A percentile compares a stretch with the other conserved stretches of the same genome.
Evolutionary conservation across 2,329 filamentous ascomycete species (phyloP).

Genomic region (Colletotrichum sp.): DNA sequence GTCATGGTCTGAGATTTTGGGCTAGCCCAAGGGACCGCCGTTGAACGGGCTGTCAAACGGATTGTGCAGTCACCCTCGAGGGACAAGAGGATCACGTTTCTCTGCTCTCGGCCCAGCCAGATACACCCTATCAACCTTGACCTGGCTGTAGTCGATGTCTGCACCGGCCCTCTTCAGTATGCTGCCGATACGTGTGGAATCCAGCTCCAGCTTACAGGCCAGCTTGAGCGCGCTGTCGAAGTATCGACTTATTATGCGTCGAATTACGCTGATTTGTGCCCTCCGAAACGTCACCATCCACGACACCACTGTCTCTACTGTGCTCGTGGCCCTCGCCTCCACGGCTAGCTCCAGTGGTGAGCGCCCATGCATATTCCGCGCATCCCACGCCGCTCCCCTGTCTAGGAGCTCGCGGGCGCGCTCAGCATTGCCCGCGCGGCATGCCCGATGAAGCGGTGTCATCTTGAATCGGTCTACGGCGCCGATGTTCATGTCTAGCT

Average conservation of each 20-base stretch:
- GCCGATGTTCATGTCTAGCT: background rate
- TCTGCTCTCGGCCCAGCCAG: background rate
- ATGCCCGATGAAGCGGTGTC: background rate
- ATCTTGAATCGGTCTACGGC: rapidly evolving
- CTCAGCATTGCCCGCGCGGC: background rate
- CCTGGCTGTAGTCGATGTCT: background rate
- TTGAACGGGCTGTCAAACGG: background rate
- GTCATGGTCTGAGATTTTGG: background rate
- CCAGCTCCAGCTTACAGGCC: background rate
- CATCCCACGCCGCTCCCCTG: background rate
- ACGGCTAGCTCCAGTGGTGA: background rate
- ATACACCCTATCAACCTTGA: background rate
- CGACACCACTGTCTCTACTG: background rate
- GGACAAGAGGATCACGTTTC: background rate
- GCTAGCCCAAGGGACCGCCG: background rate
- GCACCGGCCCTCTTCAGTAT: background rate
- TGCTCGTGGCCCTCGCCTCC: background rate
- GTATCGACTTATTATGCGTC: rapidly evolving
- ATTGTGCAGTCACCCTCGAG: background rate
- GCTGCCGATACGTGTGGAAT: background rate
- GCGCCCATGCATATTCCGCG: background rate
- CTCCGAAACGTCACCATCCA: rapidly evolving
- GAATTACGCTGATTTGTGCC: rapidly evolving
- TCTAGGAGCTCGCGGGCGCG: background rate
- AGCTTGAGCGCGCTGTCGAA: background rate